A percentile compares a stretch with the other conserved stretches of the same genome.
These are phyloP conservation scores for Hyaloscypha hepaticicola DNA, from an alignment of 495 filamentous ascomycete genomes.

Conservation along the genomic window DNA sequence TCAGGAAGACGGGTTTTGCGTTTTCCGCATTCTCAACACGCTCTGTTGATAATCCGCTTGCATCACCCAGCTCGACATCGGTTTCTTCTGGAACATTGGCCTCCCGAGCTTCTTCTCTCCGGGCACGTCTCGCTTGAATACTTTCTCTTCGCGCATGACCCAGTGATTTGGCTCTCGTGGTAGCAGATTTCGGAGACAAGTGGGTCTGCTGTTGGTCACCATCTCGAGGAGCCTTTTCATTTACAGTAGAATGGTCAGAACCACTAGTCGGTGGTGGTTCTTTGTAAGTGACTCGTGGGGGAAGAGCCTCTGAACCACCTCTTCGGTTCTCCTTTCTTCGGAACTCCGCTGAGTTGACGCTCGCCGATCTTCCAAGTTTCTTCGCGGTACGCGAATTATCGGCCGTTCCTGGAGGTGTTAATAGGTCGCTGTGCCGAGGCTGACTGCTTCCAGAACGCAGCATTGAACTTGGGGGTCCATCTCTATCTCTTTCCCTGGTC, in stretches of 20 bases:
- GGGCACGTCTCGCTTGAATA: slow-evolving; percentile 77
- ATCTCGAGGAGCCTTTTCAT: slow-evolving; percentile 38
- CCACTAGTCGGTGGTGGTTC: slow-evolving; percentile 73
- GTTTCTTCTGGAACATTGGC: slow-evolving; percentile 81
- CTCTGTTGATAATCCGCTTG: slow-evolving; percentile 50
- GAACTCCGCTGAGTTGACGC: slow-evolving; percentile 82
- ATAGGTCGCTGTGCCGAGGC: slow-evolving; percentile 67
- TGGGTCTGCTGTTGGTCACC: slow-evolving; percentile 34
- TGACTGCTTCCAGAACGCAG: slow-evolving; percentile 66
- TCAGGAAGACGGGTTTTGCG: slow-evolving; percentile 91
- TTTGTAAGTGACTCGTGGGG: slow-evolving; percentile 45
- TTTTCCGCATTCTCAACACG: slow-evolving; percentile 57
- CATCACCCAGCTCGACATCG: slow-evolving; percentile 57
- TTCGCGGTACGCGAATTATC: slow-evolving; percentile 60
- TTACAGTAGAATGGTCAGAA: slow-evolving; percentile 64
- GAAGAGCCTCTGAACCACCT: slow-evolving; percentile 49
- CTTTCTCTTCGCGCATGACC: slow-evolving; percentile 88
- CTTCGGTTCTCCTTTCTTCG: slow-evolving; percentile 62
- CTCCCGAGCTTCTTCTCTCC: slow-evolving; percentile 64
- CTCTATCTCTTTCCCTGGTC: slow-evolving; percentile 53
- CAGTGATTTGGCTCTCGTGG: slow-evolving; percentile 81
- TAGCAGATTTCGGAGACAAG: slow-evolving; percentile 49
- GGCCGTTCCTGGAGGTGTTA: slow-evolving; percentile 64
- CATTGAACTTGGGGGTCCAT: slow-evolving; percentile 49
- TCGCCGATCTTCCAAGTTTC: slow-evolving; percentile 75